Percentiles rank a stretch among this genome's conserved stretches.
These are phyloP conservation scores for Citrus hindsii DNA, from an alignment of 345 rosid genomes.

Conservation along the genomic window DNA sequence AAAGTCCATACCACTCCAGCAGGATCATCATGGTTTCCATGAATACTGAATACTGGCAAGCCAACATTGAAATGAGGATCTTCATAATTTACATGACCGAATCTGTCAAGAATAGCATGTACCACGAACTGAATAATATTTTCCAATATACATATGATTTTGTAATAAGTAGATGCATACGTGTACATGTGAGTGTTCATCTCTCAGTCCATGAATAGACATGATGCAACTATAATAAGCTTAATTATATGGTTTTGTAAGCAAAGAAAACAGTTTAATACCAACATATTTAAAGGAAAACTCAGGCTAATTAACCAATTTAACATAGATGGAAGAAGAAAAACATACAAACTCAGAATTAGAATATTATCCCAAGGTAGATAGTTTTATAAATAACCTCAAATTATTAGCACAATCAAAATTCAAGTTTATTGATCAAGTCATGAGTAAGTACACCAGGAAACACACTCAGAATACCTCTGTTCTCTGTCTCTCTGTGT, in stretches of 20 bases:
- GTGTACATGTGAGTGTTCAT: not conserved
- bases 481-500: not conserved
- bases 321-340: not conserved
- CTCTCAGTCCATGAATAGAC: not conserved
- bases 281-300: not conserved
- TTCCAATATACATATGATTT: not conserved
- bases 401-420: not conserved
- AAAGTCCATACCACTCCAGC: slow-evolving; percentile 89
- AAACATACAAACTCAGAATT: not conserved
- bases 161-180: not conserved
- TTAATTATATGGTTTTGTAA: not conserved
- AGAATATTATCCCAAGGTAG: not conserved
- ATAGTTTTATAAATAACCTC: not conserved
- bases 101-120: slow-evolving; percentile 42
- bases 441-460: slow-evolving; percentile 6
- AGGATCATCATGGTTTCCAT: slow-evolving; percentile 99
- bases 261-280: not conserved
- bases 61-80: slow-evolving; percentile 99
- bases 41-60: slow-evolving; percentile 93
- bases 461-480: not conserved
- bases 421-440: not conserved
- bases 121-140: slow-evolving; percentile 7
- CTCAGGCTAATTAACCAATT: not conserved
- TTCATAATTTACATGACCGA: slow-evolving; percentile 98
- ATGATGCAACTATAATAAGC: not conserved